Percentiles rank a stretch among this genome's conserved stretches.
Evolutionary conservation across 108 stramenopile species (phyloP).

Genomic region (Cylindrotheca fusiformis): DNA sequence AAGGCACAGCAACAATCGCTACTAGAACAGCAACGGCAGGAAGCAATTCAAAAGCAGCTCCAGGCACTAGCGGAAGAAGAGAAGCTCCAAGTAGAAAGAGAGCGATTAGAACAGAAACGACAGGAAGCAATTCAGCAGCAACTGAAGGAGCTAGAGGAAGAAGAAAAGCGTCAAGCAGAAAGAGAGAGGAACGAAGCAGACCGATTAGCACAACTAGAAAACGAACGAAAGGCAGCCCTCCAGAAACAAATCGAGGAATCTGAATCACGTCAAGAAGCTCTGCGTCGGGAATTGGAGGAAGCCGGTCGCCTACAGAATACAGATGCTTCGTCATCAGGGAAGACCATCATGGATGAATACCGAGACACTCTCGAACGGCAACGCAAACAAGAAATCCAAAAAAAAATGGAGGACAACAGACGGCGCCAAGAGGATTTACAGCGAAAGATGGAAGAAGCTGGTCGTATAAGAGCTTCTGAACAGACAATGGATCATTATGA

Average conservation of each 20-base stretch:
- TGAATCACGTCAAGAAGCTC: neutral
- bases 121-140: too few species aligned
- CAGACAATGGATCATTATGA: neutral
- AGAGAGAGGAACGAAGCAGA: neutral
- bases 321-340: neutral
- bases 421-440: neutral
- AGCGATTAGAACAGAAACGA: too few species aligned
- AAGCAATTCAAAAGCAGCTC: too few species aligned
- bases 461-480: neutral
- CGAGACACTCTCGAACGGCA: neutral
- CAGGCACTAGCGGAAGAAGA: too few species aligned
- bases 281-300: neutral
- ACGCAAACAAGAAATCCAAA: neutral
- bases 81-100: too few species aligned
- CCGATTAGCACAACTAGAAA: too few species aligned
- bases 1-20: too few species aligned
- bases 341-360: neutral
- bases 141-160: neutral
- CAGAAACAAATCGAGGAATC: neutral
- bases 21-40: too few species aligned
- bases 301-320: neutral
- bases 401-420: neutral
- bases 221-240: neutral
- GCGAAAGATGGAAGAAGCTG: neutral
- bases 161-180: neutral